Evolutionary conservation across 768 basidiomycete species (phyloP).

Genomic region (Termitomyces heimii): DNA sequence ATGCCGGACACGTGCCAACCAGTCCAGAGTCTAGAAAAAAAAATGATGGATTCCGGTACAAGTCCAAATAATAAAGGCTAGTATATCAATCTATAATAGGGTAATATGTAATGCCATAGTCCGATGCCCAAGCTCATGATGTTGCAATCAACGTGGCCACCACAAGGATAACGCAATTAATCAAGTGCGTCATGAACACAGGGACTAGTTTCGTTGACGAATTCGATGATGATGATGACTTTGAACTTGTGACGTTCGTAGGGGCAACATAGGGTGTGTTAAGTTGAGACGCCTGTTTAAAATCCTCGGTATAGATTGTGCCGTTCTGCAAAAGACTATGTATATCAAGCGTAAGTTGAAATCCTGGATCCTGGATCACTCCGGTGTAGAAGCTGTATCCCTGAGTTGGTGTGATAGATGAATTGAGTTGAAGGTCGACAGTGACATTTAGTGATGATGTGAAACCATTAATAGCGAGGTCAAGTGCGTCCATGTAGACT

Average conservation of each 20-base stretch:
- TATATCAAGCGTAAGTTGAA: slow-evolving; percentile 25
- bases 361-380: slow-evolving; percentile 19
- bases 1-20: background rate
- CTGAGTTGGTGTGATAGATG: slow-evolving; percentile 14
- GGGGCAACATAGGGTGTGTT: slow-evolving; percentile 20
- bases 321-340: slow-evolving; percentile 18
- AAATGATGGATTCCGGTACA: background rate
- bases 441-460: slow-evolving; percentile 20
- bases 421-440: slow-evolving; percentile 19
- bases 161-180: background rate
- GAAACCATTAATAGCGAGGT: slow-evolving; percentile 19
- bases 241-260: slow-evolving; percentile 12
- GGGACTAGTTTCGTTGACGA: slow-evolving; percentile 6
- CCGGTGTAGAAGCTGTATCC: slow-evolving; percentile 27
- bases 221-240: slow-evolving; percentile 9
- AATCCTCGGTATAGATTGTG: slow-evolving; percentile 23
- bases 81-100: background rate
- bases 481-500: slow-evolving; percentile 22
- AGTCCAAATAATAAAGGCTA: too few species aligned
- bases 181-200: background rate
- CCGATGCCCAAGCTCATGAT: background rate
- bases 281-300: slow-evolving; percentile 20
- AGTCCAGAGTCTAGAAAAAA: background rate
- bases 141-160: background rate
- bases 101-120: background rate